A percentile compares a stretch with the other conserved stretches of the same genome.
phyloP scores from a whole-genome alignment of 1,284 basidiomycete species.

The Sparassis latifolia region DNA sequence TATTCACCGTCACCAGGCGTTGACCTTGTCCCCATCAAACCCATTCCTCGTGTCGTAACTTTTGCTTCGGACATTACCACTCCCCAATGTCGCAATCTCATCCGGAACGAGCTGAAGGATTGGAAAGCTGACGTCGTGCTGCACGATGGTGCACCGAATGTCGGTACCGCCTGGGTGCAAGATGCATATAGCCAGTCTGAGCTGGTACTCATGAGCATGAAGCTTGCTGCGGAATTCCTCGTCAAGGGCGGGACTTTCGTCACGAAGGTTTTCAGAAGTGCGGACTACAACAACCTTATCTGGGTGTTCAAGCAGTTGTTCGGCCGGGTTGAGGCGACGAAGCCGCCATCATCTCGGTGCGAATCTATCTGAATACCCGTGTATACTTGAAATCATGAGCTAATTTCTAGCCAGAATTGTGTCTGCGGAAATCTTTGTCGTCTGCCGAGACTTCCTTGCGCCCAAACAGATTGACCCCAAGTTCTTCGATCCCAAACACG shows the following conservation, averaged over 20 bases:
- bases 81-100: conserved; percentile 80
- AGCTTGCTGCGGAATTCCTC: conserved; percentile 95
- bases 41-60: conserved; percentile 90
- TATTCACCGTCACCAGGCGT: conserved; percentile 52
- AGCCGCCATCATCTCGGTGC: conserved; percentile 94
- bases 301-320: conserved; percentile 99
- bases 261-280: conserved; percentile 98
- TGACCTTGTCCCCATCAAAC: conserved; percentile 94
- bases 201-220: conserved; percentile 93
- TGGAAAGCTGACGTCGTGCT: conserved; percentile 99
- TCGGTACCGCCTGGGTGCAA: conserved; percentile 99
- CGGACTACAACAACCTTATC: conserved; percentile 97
- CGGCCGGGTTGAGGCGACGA: conserved; percentile 95
- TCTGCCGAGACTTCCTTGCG: conserved; percentile 93
- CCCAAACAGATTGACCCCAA: conserved; percentile 97
- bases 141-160: conserved; percentile 99
- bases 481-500: conserved; percentile 96
- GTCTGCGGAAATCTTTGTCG: conserved; percentile 99
- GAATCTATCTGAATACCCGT: conserved; percentile 13
- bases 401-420: conserved; percentile 68
- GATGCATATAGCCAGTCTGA: conserved; percentile 98
- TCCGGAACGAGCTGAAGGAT: conserved; percentile 90
- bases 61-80: conserved; percentile 97
- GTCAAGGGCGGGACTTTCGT: conserved; percentile 93
- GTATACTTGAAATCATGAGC: background rate